Base-by-base conservation (phyloP, 2,329 filamentous ascomycete genomes). In the Fusarium sp. region DNA sequence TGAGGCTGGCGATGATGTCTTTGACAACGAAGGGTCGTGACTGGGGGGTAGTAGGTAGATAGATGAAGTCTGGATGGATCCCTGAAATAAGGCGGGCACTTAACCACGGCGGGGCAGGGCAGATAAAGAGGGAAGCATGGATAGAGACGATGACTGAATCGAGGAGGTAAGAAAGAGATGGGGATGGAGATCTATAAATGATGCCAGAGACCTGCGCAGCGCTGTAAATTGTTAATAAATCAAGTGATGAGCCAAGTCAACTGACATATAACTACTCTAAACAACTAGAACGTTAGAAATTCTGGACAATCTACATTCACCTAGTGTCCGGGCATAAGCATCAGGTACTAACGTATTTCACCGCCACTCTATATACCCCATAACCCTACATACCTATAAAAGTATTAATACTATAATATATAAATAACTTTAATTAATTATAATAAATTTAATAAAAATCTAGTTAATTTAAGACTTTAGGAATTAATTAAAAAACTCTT, bases 31-130 rank as follows among this genome's bases (percentile, higher is more conserved):
- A 48, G 48, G 47, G 47, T 50, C 41, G 62, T 64, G 52, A 46
- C 61, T 17, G 30, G 35, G 35, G n/a, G 8, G 17, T 7, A 24
- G 35, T 19, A 37, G 30, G 30, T 30, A 30, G 28, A 35, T 35
- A 24, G 49, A 35, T 55, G 63, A 55, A 62, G 52, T 67, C 56
- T 58, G 56, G 28, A 11, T 28, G 10, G 47, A 43, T 65, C 45
- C 51, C 59, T 49, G 49, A 24, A 67, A 62, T 59, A 62, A 67
- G 66, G 65, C 56, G 65, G 66, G 37, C 53, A 65, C 60, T 58
- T 56, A 46, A 54, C 55, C 43, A 26, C 47, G 54, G 68, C 59
- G 64, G 64, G 64, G 64, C 64, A 67, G 33, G 43, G 30, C 43
- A 61, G 53, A 37, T 26, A 51, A 13, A 30, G 28, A 30, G 28